These are phyloP conservation scores for Phylloporus scabripes DNA, from an alignment of 768 basidiomycete genomes.

Conservation along the genomic window DNA sequence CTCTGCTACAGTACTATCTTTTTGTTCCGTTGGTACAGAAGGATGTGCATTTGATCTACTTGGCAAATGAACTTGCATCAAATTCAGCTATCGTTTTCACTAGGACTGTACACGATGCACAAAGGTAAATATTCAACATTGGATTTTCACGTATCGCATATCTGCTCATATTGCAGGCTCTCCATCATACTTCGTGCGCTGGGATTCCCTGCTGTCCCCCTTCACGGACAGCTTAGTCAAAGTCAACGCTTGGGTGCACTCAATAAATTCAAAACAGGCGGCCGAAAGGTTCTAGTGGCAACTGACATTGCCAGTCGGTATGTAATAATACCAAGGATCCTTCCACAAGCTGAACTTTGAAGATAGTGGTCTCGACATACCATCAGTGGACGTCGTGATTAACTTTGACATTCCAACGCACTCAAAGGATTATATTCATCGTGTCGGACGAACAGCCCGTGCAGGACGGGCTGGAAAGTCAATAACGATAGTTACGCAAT, in stretches of 20 bases:
- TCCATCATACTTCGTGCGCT: constrained; percentile 86
- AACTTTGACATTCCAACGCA: constrained; percentile 98
- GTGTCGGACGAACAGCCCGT: constrained; percentile 95
- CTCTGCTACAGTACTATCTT: constrained; percentile 92
- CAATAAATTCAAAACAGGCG: constrained; percentile 92
- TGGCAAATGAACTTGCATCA: constrained; percentile 83
- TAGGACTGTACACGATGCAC: constrained; percentile 89
- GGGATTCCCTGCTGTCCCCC: constrained; percentile 90
- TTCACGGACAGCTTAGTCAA: constrained; percentile 94
- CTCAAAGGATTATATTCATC: constrained; percentile 98
- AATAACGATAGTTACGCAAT: constrained; percentile 97
- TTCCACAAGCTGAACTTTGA: constrained; percentile 4
- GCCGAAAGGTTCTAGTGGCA: constrained; percentile 86
- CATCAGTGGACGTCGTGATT: constrained; percentile 92
- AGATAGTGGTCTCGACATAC: constrained; percentile 86
- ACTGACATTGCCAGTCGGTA: constrained; percentile 94
- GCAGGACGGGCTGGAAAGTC: constrained; percentile 97
- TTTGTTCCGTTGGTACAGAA: constrained; percentile 90
- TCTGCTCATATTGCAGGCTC: constrained; percentile 41
- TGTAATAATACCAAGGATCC: constrained; percentile 21
- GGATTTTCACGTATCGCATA: not conserved
- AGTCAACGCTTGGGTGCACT: constrained; percentile 90
- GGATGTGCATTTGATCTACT: constrained; percentile 84
- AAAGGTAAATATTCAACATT: constrained; percentile 43
- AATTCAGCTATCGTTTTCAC: constrained; percentile 97